Conservation (phyloP, 441 rosid species). For the Pelargonium fulgidum region DNA sequence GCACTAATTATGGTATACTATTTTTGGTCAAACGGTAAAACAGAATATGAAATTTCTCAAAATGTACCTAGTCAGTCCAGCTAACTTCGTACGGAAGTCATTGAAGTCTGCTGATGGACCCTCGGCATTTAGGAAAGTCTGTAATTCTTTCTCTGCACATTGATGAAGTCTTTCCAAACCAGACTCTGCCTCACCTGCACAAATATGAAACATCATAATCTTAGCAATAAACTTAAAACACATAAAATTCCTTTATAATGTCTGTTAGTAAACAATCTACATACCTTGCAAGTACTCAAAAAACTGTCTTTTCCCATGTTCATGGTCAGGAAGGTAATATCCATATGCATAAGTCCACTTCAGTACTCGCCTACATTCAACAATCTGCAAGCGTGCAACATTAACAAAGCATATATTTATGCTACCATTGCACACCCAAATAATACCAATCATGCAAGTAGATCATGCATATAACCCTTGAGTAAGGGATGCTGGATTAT, state of each 20-base stretch:
- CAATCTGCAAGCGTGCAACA: constrained; percentile 44
- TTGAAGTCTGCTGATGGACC: constrained; percentile 59
- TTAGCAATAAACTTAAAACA: not conserved
- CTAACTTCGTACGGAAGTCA: constrained; percentile 75
- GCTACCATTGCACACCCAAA: not conserved
- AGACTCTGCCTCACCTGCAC: constrained; percentile 87
- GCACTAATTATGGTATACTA: too few relatives aligned
- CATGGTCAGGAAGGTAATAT: constrained; percentile 71
- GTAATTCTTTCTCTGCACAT: constrained; percentile 86
- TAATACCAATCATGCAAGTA: not conserved
- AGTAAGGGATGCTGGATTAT: not conserved
- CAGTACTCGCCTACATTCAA: constrained; percentile 86
- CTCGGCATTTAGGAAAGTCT: constrained; percentile 41
- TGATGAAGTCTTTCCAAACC: constrained; percentile 94
- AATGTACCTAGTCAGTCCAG: constrained; percentile 73
- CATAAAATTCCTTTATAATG: too few relatives aligned
- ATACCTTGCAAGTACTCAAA: constrained; percentile 96
- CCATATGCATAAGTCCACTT: constrained; percentile 99
- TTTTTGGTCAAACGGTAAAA: too few relatives aligned
- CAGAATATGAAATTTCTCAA: not conserved
- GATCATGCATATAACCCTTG: not conserved
- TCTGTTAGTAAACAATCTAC: constrained; percentile 1
- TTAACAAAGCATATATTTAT: not conserved
- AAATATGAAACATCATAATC: constrained; percentile 4
- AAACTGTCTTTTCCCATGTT: constrained; percentile 72